These are phyloP conservation scores for Dactylellina sp. DNA, from an alignment of 2,329 filamentous ascomycete genomes.

Conservation along the genomic window DNA sequence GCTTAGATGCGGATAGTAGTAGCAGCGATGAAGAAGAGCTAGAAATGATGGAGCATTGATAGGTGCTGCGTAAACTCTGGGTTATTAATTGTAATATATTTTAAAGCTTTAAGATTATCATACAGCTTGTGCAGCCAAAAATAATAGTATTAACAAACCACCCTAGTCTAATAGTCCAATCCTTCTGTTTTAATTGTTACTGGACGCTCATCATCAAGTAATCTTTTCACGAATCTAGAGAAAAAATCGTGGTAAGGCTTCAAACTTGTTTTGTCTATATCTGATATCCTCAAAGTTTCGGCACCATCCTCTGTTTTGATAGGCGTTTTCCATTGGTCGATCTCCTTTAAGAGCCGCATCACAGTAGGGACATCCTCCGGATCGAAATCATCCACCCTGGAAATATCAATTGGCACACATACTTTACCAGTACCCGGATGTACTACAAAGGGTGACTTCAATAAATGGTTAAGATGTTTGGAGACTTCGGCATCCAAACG, in stretches of 20 bases:
- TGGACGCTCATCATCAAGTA: slow-evolving; percentile 34
- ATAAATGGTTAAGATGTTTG: slow-evolving; percentile 97
- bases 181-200: slow-evolving; percentile 33
- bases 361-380: slow-evolving; percentile 91
- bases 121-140: background rate
- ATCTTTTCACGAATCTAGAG: slow-evolving; percentile 75
- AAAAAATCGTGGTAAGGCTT: slow-evolving; percentile 94
- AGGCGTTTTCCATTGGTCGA: slow-evolving; percentile 78
- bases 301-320: slow-evolving; percentile 62
- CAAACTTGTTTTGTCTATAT: slow-evolving; percentile 97
- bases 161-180: slow-evolving; percentile 18
- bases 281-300: slow-evolving; percentile 69
- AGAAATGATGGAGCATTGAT: background rate
- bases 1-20: slow-evolving; percentile 19
- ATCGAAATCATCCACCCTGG: slow-evolving; percentile 81
- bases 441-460: slow-evolving; percentile 96
- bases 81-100: background rate
- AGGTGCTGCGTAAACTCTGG: background rate
- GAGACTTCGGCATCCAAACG: slow-evolving; percentile 96
- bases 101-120: too few species aligned
- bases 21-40: slow-evolving; percentile 4
- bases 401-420: slow-evolving; percentile 91
- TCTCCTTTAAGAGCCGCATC: slow-evolving; percentile 81
- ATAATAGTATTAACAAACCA: background rate
- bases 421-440: slow-evolving; percentile 91